These are phyloP conservation scores for Penicillium sp. DNA, from an alignment of 2,329 filamentous ascomycete genomes.

Conservation along the genomic window DNA sequence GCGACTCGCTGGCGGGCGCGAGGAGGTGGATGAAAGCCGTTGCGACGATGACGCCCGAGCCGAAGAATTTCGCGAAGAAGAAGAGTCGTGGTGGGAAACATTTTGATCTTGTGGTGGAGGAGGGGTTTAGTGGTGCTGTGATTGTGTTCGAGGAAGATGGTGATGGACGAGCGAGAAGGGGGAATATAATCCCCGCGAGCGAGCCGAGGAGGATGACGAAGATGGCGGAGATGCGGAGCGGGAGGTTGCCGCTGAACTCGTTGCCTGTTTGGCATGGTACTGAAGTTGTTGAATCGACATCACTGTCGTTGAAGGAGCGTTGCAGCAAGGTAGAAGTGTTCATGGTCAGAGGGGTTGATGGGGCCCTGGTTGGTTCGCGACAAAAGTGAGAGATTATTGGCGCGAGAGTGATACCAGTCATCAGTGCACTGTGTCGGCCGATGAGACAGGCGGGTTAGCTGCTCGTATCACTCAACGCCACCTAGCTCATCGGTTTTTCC, in stretches of 20 bases:
- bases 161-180: neutral
- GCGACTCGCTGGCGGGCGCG: slow-evolving; percentile 51
- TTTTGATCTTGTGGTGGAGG: neutral
- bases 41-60: slow-evolving; percentile 53
- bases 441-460: neutral
- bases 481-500: neutral
- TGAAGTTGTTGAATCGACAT: neutral
- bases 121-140: neutral
- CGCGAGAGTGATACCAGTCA: neutral
- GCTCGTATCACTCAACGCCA: neutral
- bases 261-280: neutral
- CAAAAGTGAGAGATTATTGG: too few relatives aligned
- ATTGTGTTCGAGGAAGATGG: too few relatives aligned
- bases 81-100: slow-evolving; percentile 32
- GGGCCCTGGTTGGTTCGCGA: too few relatives aligned
- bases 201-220: neutral
- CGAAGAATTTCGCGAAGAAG: slow-evolving; percentile 55
- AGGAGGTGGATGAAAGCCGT: slow-evolving; percentile 56
- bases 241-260: neutral
- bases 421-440: neutral
- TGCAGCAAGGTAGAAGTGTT: neutral
- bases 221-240: neutral
- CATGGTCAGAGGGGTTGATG: neutral
- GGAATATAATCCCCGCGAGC: neutral
- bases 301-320: neutral